Percentiles rank a stretch among this genome's conserved stretches.
Evolutionary conservation across 768 basidiomycete genomes (phyloP).

Genomic region (Amylocystis lapponica): DNA sequence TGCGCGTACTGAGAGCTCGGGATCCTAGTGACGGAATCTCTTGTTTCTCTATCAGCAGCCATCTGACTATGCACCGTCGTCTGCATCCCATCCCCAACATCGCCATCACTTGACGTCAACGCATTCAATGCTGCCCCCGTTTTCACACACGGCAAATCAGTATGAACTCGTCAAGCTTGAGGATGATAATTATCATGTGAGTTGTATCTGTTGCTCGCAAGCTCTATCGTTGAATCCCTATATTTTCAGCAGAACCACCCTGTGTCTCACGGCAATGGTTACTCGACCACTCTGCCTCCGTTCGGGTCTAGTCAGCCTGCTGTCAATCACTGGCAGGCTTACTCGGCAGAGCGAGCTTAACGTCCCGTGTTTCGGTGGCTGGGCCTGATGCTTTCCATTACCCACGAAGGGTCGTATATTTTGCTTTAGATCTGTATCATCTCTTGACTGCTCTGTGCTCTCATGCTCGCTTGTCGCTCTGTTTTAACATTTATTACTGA

Average conservation of each 20-base stretch:
- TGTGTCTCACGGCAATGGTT: constrained; percentile 7
- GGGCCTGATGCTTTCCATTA: too few species aligned
- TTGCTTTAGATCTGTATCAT: too few species aligned
- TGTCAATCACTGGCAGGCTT: constrained; percentile 11
- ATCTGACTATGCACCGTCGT: constrained; percentile 54
- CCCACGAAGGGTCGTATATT: too few species aligned
- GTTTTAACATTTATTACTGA: too few species aligned
- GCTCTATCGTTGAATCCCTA: constrained; percentile 1
- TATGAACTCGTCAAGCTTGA: constrained; percentile 60
- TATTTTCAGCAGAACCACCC: constrained; percentile 2
- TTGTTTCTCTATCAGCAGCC: constrained; percentile 45
- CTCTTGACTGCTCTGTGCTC: too few species aligned
- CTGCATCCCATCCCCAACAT: constrained; percentile 18
- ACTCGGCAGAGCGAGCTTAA: constrained; percentile 1
- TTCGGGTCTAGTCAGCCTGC: constrained; percentile 6
- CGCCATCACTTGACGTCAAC: constrained; percentile 10
- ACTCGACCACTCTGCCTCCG: constrained; percentile 7
- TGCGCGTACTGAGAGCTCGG: constrained; percentile 33
- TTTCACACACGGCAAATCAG: constrained; percentile 15
- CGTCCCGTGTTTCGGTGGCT: too few species aligned
- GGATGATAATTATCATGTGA: constrained; percentile 53
- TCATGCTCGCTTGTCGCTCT: too few species aligned
- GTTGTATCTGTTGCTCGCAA: constrained; percentile 12
- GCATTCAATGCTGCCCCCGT: constrained; percentile 12
- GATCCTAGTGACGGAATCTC: constrained; percentile 53